phyloP scores from a whole-genome alignment of 768 basidiomycete genomes.

The Boletus rubescentipes region DNA sequence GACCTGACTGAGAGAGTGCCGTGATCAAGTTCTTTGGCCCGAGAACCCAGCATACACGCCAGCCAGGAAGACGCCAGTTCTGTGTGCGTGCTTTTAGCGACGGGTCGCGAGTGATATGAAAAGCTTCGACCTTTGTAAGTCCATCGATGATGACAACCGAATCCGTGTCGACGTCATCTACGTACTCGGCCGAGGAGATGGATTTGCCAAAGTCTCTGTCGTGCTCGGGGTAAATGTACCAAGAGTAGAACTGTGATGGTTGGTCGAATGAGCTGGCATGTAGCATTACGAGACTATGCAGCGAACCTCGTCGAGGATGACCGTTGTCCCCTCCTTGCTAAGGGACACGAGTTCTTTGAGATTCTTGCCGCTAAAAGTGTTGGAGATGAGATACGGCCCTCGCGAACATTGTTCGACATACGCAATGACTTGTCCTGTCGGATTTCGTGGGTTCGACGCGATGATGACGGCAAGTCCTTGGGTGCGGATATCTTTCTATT shows the following conservation, averaged over 20 bases:
- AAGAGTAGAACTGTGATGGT: slow-evolving; percentile 76
- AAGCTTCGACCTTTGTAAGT: slow-evolving; percentile 70
- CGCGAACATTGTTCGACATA: slow-evolving; percentile 28
- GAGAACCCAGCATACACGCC: slow-evolving; percentile 92
- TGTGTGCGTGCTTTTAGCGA: slow-evolving; percentile 36
- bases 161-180: slow-evolving; percentile 87
- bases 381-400: slow-evolving; percentile 6
- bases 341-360: slow-evolving; percentile 77
- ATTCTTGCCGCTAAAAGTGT: slow-evolving; percentile 61
- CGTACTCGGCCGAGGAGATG: slow-evolving; percentile 77
- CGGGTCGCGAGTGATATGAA: not conserved
- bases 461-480: slow-evolving; percentile 85
- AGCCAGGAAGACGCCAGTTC: slow-evolving; percentile 95
- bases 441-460: slow-evolving; percentile 94
- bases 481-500: slow-evolving; percentile 74
- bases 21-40: slow-evolving; percentile 87
- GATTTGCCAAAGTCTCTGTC: slow-evolving; percentile 73
- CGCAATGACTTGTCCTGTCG: slow-evolving; percentile 87
- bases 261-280: not conserved
- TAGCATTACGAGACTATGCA: not conserved
- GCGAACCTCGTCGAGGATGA: slow-evolving; percentile 79
- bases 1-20: slow-evolving; percentile 87
- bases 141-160: slow-evolving; percentile 87
- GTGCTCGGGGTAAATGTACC: slow-evolving; percentile 89
- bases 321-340: slow-evolving; percentile 73